Evolutionary conservation across 2,329 filamentous ascomycete genomes (phyloP).

Genomic region (Periconia sp.): DNA sequence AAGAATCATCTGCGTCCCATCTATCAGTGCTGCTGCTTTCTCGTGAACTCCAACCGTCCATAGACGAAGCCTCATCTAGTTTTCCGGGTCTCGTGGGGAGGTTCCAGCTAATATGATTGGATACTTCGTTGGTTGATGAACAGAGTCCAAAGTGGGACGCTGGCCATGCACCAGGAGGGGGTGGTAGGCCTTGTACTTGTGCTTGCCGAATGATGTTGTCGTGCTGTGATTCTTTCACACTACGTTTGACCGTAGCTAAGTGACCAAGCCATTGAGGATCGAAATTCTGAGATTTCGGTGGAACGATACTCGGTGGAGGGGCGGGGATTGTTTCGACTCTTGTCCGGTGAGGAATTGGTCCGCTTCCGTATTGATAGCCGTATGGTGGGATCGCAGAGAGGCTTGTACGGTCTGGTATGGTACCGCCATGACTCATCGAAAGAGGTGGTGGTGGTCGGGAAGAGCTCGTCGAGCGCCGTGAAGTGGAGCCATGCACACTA

Average conservation of each 20-base stretch:
- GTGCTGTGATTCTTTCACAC: slow-evolving; percentile 24
- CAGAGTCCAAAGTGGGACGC: slow-evolving; percentile 16
- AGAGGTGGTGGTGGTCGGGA: not conserved
- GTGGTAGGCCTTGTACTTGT: too few species aligned
- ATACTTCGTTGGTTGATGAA: slow-evolving; percentile 7
- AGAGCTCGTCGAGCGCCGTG: not conserved
- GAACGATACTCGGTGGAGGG: not conserved
- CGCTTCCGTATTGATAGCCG: slow-evolving; percentile 33
- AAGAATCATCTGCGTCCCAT: slow-evolving; percentile 26
- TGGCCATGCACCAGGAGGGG: slow-evolving; percentile 34
- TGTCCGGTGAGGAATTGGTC: slow-evolving; percentile 25
- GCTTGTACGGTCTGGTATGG: too few species aligned
- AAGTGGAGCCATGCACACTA: not conserved
- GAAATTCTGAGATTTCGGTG: not conserved
- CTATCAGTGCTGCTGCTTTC: slow-evolving; percentile 19
- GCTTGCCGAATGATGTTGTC: too few species aligned
- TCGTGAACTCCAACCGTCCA: slow-evolving; percentile 16
- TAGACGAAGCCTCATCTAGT: slow-evolving; percentile 15
- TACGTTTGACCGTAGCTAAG: slow-evolving; percentile 26
- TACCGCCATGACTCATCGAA: slow-evolving; percentile 15
- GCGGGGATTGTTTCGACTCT: not conserved
- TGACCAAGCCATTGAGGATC: slow-evolving; percentile 24
- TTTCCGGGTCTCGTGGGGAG: slow-evolving; percentile 1
- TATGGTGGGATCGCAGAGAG: slow-evolving; percentile 12
- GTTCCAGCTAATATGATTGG: slow-evolving; percentile 18